Evolutionary conservation across 441 rosid genomes (phyloP).

Genomic region (Mallotus repandus): DNA sequence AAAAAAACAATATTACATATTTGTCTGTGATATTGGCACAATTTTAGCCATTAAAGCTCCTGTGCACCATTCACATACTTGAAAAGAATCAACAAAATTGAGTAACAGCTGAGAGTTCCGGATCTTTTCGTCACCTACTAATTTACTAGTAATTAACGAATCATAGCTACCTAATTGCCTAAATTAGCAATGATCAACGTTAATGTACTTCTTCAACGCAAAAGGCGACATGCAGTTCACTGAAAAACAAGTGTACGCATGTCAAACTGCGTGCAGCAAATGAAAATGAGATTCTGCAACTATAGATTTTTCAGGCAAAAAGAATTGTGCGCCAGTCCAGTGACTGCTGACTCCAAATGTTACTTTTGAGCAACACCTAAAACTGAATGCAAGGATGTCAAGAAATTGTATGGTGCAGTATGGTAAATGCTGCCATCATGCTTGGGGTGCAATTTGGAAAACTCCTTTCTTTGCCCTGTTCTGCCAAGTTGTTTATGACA

Average conservation of each 20-base stretch:
- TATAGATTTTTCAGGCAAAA: background rate
- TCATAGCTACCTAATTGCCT: too few relatives aligned
- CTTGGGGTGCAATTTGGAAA: slow-evolving; percentile 44
- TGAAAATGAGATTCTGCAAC: background rate
- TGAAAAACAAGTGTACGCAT: background rate
- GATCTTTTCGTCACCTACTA: too few relatives aligned
- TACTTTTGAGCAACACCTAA: background rate
- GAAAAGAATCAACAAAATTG: too few relatives aligned
- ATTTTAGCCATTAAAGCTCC: too few relatives aligned
- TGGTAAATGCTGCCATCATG: slow-evolving; percentile 58
- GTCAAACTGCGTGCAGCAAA: background rate
- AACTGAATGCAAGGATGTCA: background rate
- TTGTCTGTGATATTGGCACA: too few relatives aligned
- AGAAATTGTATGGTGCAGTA: slow-evolving; percentile 32
- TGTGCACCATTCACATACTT: too few relatives aligned
- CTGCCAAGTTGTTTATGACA: slow-evolving; percentile 19
- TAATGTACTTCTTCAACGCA: background rate
- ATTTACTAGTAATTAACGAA: too few relatives aligned
- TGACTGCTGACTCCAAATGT: background rate
- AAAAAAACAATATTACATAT: too few relatives aligned
- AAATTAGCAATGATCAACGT: too few relatives aligned
- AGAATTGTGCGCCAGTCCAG: background rate
- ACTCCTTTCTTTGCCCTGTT: slow-evolving; percentile 20
- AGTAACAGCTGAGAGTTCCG: too few relatives aligned
- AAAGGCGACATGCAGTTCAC: background rate